These are phyloP conservation scores for Agaricales sp. DNA, from an alignment of 1,284 basidiomycete species.

Conservation along the genomic window DNA sequence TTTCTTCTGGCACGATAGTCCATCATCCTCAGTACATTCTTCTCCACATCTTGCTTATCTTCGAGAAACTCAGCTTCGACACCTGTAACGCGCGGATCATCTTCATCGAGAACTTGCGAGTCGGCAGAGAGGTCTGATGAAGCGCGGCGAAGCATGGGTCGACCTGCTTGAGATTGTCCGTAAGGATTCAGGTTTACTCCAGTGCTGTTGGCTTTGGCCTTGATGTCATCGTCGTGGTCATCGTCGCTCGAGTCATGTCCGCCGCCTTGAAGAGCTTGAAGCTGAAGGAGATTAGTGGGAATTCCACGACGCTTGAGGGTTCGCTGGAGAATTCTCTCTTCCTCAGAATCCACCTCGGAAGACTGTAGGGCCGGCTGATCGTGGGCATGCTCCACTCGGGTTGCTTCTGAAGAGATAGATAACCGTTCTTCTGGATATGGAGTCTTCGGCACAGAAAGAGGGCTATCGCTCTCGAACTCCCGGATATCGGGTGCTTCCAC, in stretches of 20 bases:
- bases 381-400: background rate
- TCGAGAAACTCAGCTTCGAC: conserved; percentile 32
- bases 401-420: no score
- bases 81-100: conserved; percentile 43
- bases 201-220: no score
- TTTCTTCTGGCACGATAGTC: conserved; percentile 56
- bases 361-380: conserved; percentile 14
- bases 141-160: conserved; percentile 16
- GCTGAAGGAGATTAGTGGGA: conserved; percentile 44
- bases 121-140: conserved; percentile 25
- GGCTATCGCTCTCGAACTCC: no score
- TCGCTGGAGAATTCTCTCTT: conserved; percentile 20
- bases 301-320: conserved; percentile 29
- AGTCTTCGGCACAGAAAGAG: conserved; percentile 20
- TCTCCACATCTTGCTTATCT: conserved; percentile 50
- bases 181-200: no score
- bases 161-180: no score
- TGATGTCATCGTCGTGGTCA: conserved; percentile 6
- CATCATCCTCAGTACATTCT: conserved; percentile 46
- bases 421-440: no score
- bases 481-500: conserved; percentile 5
- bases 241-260: conserved; percentile 13
- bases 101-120: conserved; percentile 40
- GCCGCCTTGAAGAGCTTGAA: conserved; percentile 31
- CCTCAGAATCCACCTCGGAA: conserved; percentile 14